phyloP scores from a whole-genome alignment of 495 filamentous ascomycete genomes.

The Cryomyces antarcticus region DNA sequence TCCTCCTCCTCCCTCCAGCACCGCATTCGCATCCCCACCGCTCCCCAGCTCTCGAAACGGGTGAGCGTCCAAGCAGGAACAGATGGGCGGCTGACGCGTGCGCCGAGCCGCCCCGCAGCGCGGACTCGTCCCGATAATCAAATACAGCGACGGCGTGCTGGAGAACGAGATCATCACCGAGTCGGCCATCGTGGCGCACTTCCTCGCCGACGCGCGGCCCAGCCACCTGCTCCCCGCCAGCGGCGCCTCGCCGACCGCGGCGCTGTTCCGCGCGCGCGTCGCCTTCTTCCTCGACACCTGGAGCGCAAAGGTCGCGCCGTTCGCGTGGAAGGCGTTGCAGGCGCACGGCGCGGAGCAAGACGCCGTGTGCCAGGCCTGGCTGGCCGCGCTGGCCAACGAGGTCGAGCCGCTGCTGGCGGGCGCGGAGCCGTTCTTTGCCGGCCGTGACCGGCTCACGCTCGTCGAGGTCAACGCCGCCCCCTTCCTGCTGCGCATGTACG shows the following conservation, averaged over 20 bases:
- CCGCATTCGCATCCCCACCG: not conserved
- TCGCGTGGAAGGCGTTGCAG: slow-evolving; percentile 23
- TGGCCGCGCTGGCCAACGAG: slow-evolving; percentile 44
- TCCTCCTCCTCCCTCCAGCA: not conserved
- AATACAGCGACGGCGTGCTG: slow-evolving; percentile 35
- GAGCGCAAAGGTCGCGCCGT: slow-evolving; percentile 35
- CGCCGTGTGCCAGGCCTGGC: slow-evolving; percentile 20
- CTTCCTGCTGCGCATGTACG: slow-evolving; percentile 39
- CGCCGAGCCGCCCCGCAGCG: slow-evolving; percentile 20
- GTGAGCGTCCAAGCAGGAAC: no score
- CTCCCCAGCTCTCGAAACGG: not conserved
- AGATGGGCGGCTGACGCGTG: not conserved
- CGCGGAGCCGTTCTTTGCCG: slow-evolving; percentile 64
- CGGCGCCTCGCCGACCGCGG: slow-evolving; percentile 12
- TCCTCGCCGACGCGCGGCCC: slow-evolving; percentile 41
- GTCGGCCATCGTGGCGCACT: slow-evolving; percentile 51
- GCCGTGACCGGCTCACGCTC: slow-evolving; percentile 48
- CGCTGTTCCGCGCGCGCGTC: slow-evolving; percentile 44
- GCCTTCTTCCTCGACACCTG: slow-evolving; percentile 64
- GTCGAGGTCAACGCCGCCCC: slow-evolving; percentile 55
- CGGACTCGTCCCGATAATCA: slow-evolving; percentile 56
- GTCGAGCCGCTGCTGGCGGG: slow-evolving; percentile 49
- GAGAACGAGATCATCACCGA: slow-evolving; percentile 46
- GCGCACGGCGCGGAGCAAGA: slow-evolving; percentile 22
- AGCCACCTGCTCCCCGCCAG: slow-evolving; percentile 32